Evolutionary conservation across 805 yeast genomes (phyloP), one percentile per base, ranked within the genome.

Genomic region (Teunomyces stri): DNA sequence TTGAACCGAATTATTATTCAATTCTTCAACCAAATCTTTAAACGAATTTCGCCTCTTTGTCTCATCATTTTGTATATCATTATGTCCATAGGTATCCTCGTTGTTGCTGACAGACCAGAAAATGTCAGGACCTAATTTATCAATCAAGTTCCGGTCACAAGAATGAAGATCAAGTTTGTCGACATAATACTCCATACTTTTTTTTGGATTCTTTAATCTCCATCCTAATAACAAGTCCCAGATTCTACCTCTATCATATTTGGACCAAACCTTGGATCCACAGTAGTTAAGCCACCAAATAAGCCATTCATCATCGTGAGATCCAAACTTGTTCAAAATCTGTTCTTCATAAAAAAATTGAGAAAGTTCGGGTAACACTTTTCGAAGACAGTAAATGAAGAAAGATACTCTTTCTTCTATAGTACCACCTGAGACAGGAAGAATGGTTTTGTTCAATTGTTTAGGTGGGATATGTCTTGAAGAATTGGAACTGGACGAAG

Each of bases 231-330:
- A 65, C 52, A 82, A 68, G 68, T 91, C 98, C 98, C 98, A 91
- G 5, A 89, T 74, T 51, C 96, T 75, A 10, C 94, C 96, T 44
- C 97, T 69, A 64, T 89, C 96, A 49, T 75, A 76, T 51, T 86
- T 78, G 38, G 90, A 84, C 79, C 95, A 82, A 5, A 85, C 89
- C 65, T 87, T 87, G 11, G 94, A 80, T 16, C 97, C 97, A 59
- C 88, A 80, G 76, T 87, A 91, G 61, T 89, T 89, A 52, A 91
- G 72, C 97, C 97, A 91, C 96, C 96, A 91, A 34, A 89, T 76
- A 21, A 90, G 72, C 97, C 97, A 91, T 60, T 85, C 90, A 55
- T 88, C 94, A 52, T 86, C 89, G 50, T 80, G 74, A 56, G 64
- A 57, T 3, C 78, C 76, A 47, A 72, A 74, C 35, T 80, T 76